Evolutionary conservation across 331 rosid species (phyloP).

Genomic region (Quercus lobata): DNA sequence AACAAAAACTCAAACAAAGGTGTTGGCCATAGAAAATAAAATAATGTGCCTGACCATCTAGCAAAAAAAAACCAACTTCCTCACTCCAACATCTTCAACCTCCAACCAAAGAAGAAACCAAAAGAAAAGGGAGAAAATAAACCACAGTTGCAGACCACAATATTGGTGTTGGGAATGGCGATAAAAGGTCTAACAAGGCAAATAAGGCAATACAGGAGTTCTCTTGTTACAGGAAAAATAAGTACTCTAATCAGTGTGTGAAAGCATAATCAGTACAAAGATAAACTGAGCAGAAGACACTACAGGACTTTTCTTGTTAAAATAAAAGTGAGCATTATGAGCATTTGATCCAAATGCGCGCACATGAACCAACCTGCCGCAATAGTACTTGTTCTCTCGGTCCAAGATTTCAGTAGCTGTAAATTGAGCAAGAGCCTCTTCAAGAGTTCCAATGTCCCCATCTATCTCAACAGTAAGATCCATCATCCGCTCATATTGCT

Average conservation of each 20-base stretch:
- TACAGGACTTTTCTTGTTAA: background rate
- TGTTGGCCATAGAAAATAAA: background rate
- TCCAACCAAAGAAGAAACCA: background rate
- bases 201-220: background rate
- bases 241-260: background rate
- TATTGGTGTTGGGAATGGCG: background rate
- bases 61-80: background rate
- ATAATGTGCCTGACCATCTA: background rate
- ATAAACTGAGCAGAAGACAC: background rate
- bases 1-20: background rate
- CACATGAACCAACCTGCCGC: slow-evolving; percentile 61
- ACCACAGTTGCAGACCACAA: background rate
- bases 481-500: slow-evolving; percentile 78
- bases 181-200: background rate
- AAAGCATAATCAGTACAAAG: background rate
- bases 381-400: slow-evolving; percentile 66
- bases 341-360: background rate
- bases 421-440: slow-evolving; percentile 83
- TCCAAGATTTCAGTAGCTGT: slow-evolving; percentile 82
- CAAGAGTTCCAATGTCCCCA: slow-evolving; percentile 80
- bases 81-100: background rate
- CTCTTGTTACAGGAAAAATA: background rate
- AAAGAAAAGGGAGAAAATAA: background rate
- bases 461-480: slow-evolving; percentile 85
- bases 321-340: background rate